Evolutionary conservation across 202 grass and related monocot species (phyloP).

Genomic region (Setaria viridis): DNA sequence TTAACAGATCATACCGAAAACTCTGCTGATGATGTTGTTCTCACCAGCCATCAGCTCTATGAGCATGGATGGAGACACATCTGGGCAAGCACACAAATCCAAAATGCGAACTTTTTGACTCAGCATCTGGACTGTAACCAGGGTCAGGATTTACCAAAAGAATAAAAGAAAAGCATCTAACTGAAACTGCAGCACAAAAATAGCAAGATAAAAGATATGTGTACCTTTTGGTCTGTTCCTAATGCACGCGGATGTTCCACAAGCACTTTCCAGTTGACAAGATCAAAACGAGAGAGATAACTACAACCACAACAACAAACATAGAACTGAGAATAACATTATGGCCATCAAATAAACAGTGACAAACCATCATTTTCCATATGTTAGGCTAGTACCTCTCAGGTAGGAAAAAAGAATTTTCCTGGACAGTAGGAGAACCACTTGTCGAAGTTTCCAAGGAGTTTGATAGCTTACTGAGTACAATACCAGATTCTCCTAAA

Average conservation of each 20-base stretch:
- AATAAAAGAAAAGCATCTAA: constrained; percentile 38
- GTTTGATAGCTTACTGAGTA: constrained; percentile 66
- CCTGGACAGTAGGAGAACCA: constrained; percentile 19
- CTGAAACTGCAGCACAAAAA: constrained; percentile 36
- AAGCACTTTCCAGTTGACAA: constrained; percentile 86
- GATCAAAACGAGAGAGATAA: constrained; percentile 79
- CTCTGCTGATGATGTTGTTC: constrained; percentile 69
- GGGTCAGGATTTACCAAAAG: constrained; percentile 79
- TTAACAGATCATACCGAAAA: constrained; percentile 81
- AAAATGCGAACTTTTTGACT: constrained; percentile 68
- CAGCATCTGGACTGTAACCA: constrained; percentile 99
- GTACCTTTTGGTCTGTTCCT: constrained; percentile 81
- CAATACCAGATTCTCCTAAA: constrained; percentile 92
- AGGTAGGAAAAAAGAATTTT: constrained; percentile 73
- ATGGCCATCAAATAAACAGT: constrained; percentile 19
- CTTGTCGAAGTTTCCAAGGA: constrained; percentile 48
- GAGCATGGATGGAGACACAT: constrained; percentile 69
- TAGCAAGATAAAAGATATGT: constrained; percentile 45
- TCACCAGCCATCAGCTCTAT: constrained; percentile 72
- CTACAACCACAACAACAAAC: constrained; percentile 49
- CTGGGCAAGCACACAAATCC: constrained; percentile 71
- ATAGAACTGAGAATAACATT: constrained; percentile 9
- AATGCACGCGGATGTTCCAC: constrained; percentile 68
- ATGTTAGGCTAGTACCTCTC: constrained; percentile 65
- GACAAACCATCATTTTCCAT: constrained; percentile 10